These are phyloP conservation scores for Microglena sp. DNA, from an alignment of 139 green algal species.

Conservation along the genomic window DNA sequence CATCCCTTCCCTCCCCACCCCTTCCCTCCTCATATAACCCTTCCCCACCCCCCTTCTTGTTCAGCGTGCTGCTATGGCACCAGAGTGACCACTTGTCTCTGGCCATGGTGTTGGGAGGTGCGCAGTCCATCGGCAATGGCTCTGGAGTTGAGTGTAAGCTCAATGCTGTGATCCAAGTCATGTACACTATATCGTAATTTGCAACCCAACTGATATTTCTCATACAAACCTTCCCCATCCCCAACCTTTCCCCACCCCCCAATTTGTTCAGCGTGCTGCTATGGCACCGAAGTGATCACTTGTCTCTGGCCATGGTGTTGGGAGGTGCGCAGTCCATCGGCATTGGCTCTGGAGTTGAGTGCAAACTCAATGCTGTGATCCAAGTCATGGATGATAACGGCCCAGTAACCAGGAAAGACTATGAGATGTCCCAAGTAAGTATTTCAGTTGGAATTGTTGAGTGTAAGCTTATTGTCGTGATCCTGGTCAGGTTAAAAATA, in stretches of 20 bases:
- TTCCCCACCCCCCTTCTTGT: too few relatives aligned
- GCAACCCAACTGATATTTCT: too few relatives aligned
- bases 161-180: conserved; percentile 68
- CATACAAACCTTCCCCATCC: too few relatives aligned
- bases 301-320: conserved; percentile 62
- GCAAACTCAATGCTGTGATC: conserved; percentile 64
- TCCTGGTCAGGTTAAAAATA: conserved; percentile 65
- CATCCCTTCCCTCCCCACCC: too few relatives aligned
- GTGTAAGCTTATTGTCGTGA: conserved; percentile 63
- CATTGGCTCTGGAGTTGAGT: conserved; percentile 57
- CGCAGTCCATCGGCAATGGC: conserved; percentile 34
- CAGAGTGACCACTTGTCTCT: conserved; percentile 67
- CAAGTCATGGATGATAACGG: conserved; percentile 56
- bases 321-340: conserved; percentile 37
- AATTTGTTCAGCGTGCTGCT: conserved; percentile 72
- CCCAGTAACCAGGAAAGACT: conserved; percentile 68
- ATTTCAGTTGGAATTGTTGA: too few relatives aligned
- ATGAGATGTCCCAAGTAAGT: conserved; percentile 46
- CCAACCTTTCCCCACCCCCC: too few relatives aligned
- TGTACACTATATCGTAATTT: too few relatives aligned
- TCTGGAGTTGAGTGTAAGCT: conserved; percentile 62
- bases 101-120: conserved; percentile 56
- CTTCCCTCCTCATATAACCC: too few relatives aligned
- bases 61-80: conserved; percentile 74
- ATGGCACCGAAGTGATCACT: conserved; percentile 67